phyloP scores from a whole-genome alignment of 768 basidiomycete genomes.

The Boletus subcaerulescens region DNA sequence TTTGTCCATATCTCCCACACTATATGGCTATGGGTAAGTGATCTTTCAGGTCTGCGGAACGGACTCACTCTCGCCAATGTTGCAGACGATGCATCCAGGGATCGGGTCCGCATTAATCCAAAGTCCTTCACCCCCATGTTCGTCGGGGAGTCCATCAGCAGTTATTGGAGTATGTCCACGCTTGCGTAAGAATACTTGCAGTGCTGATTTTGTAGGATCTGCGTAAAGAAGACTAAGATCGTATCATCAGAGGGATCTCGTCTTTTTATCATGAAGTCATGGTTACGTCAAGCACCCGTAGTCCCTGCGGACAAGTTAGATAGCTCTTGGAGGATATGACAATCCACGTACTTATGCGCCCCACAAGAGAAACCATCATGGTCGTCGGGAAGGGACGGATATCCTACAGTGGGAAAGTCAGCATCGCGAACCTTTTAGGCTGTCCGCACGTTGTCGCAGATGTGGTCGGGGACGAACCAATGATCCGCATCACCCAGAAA shows the following conservation, averaged over 20 bases:
- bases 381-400: conserved; percentile 79
- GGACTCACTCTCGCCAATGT: conserved; percentile 83
- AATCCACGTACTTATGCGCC: conserved; percentile 67
- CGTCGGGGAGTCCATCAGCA: conserved; percentile 40
- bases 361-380: conserved; percentile 88
- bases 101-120: conserved; percentile 89
- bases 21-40: conserved; percentile 25
- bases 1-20: conserved; percentile 95
- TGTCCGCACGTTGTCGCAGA: not conserved
- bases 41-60: not conserved
- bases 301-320: conserved; percentile 48
- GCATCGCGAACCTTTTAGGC: not conserved
- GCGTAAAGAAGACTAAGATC: conserved; percentile 74
- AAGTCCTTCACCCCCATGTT: conserved; percentile 54
- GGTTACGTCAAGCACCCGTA: conserved; percentile 87
- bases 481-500: conserved; percentile 88
- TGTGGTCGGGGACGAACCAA: conserved; percentile 45
- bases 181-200: conserved; percentile 73
- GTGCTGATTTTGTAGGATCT: conserved; percentile 73
- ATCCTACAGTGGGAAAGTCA: conserved; percentile 46
- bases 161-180: conserved; percentile 33
- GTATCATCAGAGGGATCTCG: conserved; percentile 5
- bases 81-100: conserved; percentile 82
- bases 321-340: not conserved
- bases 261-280: not conserved